Percentiles rank a stretch among this genome's conserved stretches.
phyloP scores from a whole-genome alignment of 345 rosid species.

The Citrus maxima region DNA sequence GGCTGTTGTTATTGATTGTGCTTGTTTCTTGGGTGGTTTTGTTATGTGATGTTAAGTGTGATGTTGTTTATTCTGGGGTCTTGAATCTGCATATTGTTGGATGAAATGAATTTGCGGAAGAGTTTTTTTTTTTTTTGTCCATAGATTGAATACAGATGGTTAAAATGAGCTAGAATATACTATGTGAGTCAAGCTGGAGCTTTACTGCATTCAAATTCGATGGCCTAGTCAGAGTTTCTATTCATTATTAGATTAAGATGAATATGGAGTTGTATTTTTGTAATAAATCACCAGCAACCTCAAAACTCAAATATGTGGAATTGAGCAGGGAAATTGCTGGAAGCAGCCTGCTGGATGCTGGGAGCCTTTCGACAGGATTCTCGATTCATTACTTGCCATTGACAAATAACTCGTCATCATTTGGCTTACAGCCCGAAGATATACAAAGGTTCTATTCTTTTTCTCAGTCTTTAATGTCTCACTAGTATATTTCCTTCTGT shows the following conservation, averaged over 20 bases:
- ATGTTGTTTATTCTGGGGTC: not conserved
- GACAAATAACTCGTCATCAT: not conserved
- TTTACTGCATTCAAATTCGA: not conserved
- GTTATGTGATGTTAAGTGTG: not conserved
- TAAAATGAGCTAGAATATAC: not conserved
- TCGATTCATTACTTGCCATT: slow-evolving; percentile 22
- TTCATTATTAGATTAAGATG: too few relatives aligned
- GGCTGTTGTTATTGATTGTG: not conserved
- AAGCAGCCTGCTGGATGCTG: slow-evolving; percentile 38
- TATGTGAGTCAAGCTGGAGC: not conserved
- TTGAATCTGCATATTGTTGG: not conserved
- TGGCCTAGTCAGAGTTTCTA: too few relatives aligned
- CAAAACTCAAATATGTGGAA: not conserved
- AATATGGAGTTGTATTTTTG: too few relatives aligned
- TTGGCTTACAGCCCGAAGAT: not conserved
- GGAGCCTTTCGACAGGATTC: slow-evolving; percentile 39
- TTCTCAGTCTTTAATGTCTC: not conserved
- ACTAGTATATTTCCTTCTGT: not conserved
- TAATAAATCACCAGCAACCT: too few relatives aligned
- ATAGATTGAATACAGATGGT: not conserved
- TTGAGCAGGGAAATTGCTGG: slow-evolving; percentile 48
- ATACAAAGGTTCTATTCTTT: not conserved
- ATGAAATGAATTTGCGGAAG: not conserved
- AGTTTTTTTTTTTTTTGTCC: not conserved
- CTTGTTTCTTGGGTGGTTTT: not conserved